Percentiles rank a stretch among this genome's conserved stretches.
Evolutionary conservation across 2,329 filamentous ascomycete genomes (phyloP).

Genomic region (Diaporthe destruens): DNA sequence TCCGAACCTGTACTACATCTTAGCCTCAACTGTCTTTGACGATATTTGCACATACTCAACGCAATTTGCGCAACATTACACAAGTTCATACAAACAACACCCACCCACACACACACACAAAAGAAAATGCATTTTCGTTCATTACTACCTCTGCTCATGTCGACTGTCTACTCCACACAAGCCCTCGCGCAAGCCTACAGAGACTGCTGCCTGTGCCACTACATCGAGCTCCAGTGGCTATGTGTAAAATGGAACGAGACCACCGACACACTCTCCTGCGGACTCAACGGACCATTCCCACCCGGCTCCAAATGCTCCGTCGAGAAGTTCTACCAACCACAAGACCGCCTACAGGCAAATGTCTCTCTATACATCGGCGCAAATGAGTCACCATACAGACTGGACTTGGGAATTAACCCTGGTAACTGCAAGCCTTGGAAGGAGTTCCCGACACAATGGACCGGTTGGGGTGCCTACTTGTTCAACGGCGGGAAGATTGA

Average conservation of each 20-base stretch:
- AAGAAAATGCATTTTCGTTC: slow-evolving; percentile 12
- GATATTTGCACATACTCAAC: background rate
- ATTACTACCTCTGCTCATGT: slow-evolving; percentile 8
- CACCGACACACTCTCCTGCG: slow-evolving; percentile 13
- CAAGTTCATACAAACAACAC: background rate
- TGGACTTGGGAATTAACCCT: slow-evolving; percentile 8
- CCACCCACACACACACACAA: background rate
- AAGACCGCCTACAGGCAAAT: slow-evolving; percentile 15
- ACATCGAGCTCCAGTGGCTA: slow-evolving; percentile 14
- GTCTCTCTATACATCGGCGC: slow-evolving; percentile 4
- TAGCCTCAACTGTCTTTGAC: slow-evolving; percentile 23
- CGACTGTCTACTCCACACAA: slow-evolving; percentile 15
- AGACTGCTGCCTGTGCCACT: slow-evolving; percentile 26
- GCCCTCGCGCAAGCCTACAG: background rate
- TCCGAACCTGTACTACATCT: background rate
- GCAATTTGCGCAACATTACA: background rate
- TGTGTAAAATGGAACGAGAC: slow-evolving; percentile 26
- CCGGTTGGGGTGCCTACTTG: slow-evolving; percentile 21
- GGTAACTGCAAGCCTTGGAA: slow-evolving; percentile 23
- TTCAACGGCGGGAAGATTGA: slow-evolving; percentile 11
- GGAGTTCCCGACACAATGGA: slow-evolving; percentile 19
- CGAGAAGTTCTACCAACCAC: slow-evolving; percentile 22
- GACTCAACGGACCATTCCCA: slow-evolving; percentile 1
- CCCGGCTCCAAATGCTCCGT: slow-evolving; percentile 17
- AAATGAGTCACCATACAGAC: slow-evolving; percentile 9